Evolutionary conservation across 257 asterid genomes (phyloP), one percentile per base, ranked within the genome.

Genomic region (Capsicum baccatum): DNA sequence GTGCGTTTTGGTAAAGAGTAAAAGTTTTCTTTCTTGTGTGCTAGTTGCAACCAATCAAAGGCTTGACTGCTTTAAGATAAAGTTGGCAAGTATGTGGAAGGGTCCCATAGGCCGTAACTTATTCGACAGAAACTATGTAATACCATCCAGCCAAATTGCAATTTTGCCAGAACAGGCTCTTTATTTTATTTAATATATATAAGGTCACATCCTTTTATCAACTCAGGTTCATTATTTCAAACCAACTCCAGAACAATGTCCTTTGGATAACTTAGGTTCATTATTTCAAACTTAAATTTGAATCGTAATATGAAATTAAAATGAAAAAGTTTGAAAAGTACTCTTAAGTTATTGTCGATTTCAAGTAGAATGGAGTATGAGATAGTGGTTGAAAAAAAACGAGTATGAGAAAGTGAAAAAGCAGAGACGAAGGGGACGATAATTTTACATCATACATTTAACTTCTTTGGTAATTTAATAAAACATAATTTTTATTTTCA

Each of bases 21-120:
- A 44, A 70, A 37, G 37, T 69, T 3, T 39, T 39, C 16, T 42
- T 69, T 69, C 79, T 69, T 16, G 55, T 69, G 33, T 42, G 33
- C 55, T 16, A 13, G 54, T 59, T 59, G 6, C 35, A 8, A 48
- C 79, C 37, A 44, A 70, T 70, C 9, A 42, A 19, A 70, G 37
- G 16, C 9, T 21, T 60, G 68, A 6, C 13, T 60, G 67, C 35
- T 69, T 68, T 6, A 67, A 17, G 10, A 35, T 14, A 67, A 37
- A 35, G 52, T 35, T 68, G 52, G n/a, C 3, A 8, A n/a, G 15
- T 47, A 3, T 47, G 11, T 73, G 35, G 42, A 19, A 6, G 59
- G 58, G 58, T 47, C 57, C 80, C 80, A 73, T 70, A 9, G 79
- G 17, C 37, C 37, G 17, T 73, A 73, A 73, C 59, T 73, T 73